These are phyloP conservation scores for Cerrena zonata DNA, from an alignment of 1,284 basidiomycete genomes.

Conservation along the genomic window DNA sequence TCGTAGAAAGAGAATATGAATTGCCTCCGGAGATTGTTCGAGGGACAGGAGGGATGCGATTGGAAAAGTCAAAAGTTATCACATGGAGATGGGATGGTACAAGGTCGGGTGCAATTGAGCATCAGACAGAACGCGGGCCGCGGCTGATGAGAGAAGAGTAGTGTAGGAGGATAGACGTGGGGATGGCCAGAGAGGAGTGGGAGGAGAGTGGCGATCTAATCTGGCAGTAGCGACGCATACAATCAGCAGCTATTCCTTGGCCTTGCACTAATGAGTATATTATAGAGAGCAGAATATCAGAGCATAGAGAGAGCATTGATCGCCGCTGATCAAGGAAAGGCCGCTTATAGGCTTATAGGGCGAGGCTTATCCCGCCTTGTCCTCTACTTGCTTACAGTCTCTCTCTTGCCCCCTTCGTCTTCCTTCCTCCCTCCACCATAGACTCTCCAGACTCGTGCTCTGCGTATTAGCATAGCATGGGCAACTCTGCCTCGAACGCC, in stretches of 20 bases:
- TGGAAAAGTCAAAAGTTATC: background rate
- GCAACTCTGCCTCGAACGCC: slow-evolving; percentile 31
- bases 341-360: background rate
- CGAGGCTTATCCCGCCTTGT: background rate
- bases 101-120: background rate
- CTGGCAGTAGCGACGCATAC: background rate
- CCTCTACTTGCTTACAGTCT: background rate
- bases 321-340: no score
- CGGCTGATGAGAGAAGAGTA: background rate
- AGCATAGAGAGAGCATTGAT: background rate
- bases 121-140: background rate
- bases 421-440: background rate
- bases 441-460: background rate
- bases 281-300: background rate
- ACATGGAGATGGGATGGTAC: background rate
- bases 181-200: background rate
- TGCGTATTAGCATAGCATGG: slow-evolving; percentile 28
- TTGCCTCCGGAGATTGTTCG: no score
- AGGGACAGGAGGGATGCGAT: no score
- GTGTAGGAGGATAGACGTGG: background rate
- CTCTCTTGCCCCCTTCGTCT: background rate
- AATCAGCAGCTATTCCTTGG: background rate
- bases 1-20: background rate
- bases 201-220: background rate
- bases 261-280: background rate